These are phyloP conservation scores for Nidularia pulvinata DNA, from an alignment of 768 basidiomycete genomes.

Conservation along the genomic window DNA sequence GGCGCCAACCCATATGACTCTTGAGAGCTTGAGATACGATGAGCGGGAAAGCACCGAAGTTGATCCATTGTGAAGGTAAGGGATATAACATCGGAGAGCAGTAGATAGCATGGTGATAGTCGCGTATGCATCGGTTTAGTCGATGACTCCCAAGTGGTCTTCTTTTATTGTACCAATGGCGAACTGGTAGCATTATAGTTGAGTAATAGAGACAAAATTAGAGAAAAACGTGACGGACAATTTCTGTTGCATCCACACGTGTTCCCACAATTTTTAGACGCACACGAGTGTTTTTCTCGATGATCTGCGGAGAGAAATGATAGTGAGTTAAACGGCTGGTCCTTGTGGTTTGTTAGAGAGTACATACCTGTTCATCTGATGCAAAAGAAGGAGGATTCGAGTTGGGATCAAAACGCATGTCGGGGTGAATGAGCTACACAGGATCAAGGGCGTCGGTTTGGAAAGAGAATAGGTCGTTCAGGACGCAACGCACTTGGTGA, in stretches of 20 bases:
- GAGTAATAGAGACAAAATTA: background rate
- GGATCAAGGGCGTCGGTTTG: no score
- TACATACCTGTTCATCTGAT: conserved; percentile 80
- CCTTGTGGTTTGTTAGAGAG: no score
- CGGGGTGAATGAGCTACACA: conserved; percentile 84
- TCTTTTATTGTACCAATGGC: conserved; percentile 99
- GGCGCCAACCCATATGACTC: no score
- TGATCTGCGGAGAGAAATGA: conserved; percentile 51
- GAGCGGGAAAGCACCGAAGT: no score
- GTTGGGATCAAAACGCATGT: conserved; percentile 94
- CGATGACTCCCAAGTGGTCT: conserved; percentile 94
- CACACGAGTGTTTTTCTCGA: conserved; percentile 91
- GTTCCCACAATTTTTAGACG: conserved; percentile 98
- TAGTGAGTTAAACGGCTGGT: background rate
- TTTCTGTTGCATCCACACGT: conserved; percentile 96
- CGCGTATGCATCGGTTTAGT: no score
- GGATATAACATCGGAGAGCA: no score
- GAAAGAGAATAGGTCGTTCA: background rate
- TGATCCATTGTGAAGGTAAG: no score
- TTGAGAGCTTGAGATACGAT: no score
- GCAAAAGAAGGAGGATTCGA: conserved; percentile 97
- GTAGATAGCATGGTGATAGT: no score
- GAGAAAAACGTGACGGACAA: conserved; percentile 52
- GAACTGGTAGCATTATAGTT: conserved; percentile 57
- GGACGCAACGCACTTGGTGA: conserved; percentile 68